phyloP scores from a whole-genome alignment of 2,329 filamentous ascomycete genomes.

The Alternaria brassicicola region DNA sequence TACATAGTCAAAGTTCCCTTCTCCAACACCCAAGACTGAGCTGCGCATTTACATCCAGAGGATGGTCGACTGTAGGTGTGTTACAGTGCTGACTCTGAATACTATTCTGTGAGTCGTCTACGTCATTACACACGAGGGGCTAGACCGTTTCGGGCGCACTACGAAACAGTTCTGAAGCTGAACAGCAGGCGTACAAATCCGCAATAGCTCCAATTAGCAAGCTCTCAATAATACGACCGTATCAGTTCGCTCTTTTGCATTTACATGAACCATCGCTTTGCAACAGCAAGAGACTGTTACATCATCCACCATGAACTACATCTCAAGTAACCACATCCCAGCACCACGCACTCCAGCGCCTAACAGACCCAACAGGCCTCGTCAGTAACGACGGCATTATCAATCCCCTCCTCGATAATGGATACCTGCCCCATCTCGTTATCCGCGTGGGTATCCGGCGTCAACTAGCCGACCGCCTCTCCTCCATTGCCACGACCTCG shows the following conservation, averaged over 20 bases:
- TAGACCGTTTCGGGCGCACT: constrained; percentile 25
- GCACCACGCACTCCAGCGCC: not conserved
- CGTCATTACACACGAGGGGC: constrained; percentile 27
- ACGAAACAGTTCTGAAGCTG: constrained; percentile 26
- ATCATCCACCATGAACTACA: constrained; percentile 37
- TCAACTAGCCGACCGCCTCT: constrained; percentile 67
- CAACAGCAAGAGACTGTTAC: no score
- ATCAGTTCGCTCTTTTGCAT: no score
- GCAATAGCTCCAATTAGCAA: constrained; percentile 5
- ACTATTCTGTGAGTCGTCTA: constrained; percentile 21
- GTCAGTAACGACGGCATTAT: constrained; percentile 35
- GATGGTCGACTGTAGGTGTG: not conserved
- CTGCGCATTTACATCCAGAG: no score
- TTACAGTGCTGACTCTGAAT: not conserved
- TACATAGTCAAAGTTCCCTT: no score
- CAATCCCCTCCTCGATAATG: constrained; percentile 63
- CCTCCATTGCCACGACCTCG: constrained; percentile 60
- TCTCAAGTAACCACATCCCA: constrained; percentile 37
- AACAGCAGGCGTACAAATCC: constrained; percentile 20
- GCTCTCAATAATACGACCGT: no score
- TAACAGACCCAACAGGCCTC: constrained; percentile 23
- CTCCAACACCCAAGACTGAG: no score
- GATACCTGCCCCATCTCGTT: constrained; percentile 67
- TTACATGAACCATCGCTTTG: no score
- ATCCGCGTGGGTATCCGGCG: constrained; percentile 70